Conservation (phyloP, 805 yeast species). For the Zygoascus biomembranicola region DNA sequence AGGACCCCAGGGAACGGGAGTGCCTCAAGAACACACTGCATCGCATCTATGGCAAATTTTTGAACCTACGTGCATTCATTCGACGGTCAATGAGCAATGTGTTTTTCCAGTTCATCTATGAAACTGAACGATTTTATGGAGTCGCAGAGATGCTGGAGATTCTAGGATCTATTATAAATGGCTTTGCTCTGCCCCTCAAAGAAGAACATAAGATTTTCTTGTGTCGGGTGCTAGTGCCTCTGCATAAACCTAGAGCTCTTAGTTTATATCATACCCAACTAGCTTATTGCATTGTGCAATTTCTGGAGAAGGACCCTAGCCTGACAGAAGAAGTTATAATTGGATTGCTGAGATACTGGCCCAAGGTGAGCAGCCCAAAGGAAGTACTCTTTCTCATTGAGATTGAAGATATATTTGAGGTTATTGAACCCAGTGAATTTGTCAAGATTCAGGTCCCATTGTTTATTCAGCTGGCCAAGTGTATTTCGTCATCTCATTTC, state of each 20-base stretch:
- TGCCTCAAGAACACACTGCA: constrained; percentile 91
- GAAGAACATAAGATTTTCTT: constrained; percentile 93
- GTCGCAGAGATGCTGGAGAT: constrained; percentile 91
- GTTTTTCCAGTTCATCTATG: constrained; percentile 86
- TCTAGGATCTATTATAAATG: constrained; percentile 92
- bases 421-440: constrained; percentile 89
- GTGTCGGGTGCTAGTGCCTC: constrained; percentile 76
- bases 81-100: constrained; percentile 88
- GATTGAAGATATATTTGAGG: constrained; percentile 93
- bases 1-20: constrained; percentile 94
- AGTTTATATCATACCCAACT: constrained; percentile 93
- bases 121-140: constrained; percentile 93
- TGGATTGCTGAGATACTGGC: constrained; percentile 94
- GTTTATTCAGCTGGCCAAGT: constrained; percentile 87
- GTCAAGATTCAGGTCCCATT: constrained; percentile 85
- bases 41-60: constrained; percentile 90
- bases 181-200: constrained; percentile 93
- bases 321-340: constrained; percentile 93
- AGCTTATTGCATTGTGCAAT: constrained; percentile 95
- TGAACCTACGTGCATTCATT: constrained; percentile 81
- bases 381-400: constrained; percentile 95
- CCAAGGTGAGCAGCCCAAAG: constrained; percentile 87
- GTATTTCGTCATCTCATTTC: constrained; percentile 91
- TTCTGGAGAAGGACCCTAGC: constrained; percentile 85
- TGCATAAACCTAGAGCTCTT: constrained; percentile 84